These are phyloP conservation scores for Solanum aculeatissimum DNA, from an alignment of 305 asterid genomes.

Conservation along the genomic window DNA sequence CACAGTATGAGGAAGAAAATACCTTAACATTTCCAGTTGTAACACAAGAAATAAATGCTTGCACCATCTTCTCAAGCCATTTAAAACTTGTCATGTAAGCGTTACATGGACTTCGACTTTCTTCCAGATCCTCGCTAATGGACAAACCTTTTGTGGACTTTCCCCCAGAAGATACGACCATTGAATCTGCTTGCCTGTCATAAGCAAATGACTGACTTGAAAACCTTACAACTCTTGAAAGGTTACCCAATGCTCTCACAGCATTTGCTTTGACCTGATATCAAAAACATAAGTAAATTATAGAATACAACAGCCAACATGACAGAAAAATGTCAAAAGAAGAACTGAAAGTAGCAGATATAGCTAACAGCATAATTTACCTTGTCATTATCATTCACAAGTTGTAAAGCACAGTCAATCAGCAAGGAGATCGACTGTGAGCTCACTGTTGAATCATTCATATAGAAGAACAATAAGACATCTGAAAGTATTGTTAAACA, in stretches of 20 bases:
- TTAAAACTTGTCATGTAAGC: constrained; percentile 27
- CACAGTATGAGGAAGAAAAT: neutral
- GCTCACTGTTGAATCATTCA: constrained; percentile 39
- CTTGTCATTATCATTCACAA: constrained; percentile 89
- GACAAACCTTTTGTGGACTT: constrained; percentile 10
- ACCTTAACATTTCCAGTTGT: constrained; percentile 97
- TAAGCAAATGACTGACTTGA: constrained; percentile 17
- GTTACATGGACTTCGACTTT: constrained; percentile 21
- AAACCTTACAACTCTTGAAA: constrained; percentile 58
- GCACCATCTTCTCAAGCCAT: constrained; percentile 85
- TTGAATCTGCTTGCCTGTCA: constrained; percentile 17
- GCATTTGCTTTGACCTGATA: constrained; percentile 91
- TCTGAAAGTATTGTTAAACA: constrained; percentile 4
- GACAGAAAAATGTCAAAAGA: neutral
- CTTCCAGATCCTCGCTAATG: constrained; percentile 13
- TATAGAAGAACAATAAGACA: constrained; percentile 15
- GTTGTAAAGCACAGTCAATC: constrained; percentile 54
- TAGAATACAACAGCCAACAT: neutral
- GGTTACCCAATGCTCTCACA: constrained; percentile 91
- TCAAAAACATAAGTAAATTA: neutral
- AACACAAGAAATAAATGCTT: constrained; percentile 88
- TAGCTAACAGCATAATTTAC: constrained; percentile 20
- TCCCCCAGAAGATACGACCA: constrained; percentile 6
- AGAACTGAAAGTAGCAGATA: neutral
- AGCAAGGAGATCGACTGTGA: constrained; percentile 41